These are phyloP conservation scores for Carex kokanica DNA, from an alignment of 176 grass and related monocot species.

Conservation along the genomic window DNA sequence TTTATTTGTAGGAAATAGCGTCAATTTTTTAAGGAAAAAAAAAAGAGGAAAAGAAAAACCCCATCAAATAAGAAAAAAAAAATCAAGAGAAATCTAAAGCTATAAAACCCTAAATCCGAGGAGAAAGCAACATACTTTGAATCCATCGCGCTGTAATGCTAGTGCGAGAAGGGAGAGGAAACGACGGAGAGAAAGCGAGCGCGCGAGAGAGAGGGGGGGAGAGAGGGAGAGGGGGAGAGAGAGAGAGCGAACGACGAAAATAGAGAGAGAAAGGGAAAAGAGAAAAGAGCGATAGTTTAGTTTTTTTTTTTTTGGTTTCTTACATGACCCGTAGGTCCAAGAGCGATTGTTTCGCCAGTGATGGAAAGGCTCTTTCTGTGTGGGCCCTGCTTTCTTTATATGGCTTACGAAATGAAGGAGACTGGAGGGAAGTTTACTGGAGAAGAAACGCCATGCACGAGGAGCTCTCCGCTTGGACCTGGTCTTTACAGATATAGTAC, in stretches of 20 bases:
- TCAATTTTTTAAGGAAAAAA: neutral
- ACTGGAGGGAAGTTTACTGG: neutral
- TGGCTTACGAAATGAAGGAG: neutral
- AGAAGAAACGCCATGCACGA: neutral
- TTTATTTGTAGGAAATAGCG: neutral
- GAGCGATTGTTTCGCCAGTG: conserved; percentile 20
- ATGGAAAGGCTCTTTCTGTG: neutral
- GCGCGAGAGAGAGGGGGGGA: neutral
- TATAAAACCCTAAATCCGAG: neutral
- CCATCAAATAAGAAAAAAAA: neutral
- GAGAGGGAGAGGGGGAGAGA: neutral
- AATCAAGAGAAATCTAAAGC: neutral
- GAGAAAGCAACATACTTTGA: conserved; percentile 11
- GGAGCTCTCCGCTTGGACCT: neutral
- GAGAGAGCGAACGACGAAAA: neutral
- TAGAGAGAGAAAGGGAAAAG: neutral
- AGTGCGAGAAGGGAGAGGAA: neutral
- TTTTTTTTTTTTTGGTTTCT: too few species aligned
- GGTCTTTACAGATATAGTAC: neutral
- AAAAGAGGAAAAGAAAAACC: neutral
- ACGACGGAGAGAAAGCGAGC: neutral
- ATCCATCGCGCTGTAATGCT: conserved; percentile 17
- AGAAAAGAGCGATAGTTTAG: too few species aligned
- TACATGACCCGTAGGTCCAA: too few species aligned
- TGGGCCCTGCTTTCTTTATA: neutral